These are phyloP conservation scores for Pisolithus sp. DNA, from an alignment of 768 basidiomycete species.

Conservation along the genomic window DNA sequence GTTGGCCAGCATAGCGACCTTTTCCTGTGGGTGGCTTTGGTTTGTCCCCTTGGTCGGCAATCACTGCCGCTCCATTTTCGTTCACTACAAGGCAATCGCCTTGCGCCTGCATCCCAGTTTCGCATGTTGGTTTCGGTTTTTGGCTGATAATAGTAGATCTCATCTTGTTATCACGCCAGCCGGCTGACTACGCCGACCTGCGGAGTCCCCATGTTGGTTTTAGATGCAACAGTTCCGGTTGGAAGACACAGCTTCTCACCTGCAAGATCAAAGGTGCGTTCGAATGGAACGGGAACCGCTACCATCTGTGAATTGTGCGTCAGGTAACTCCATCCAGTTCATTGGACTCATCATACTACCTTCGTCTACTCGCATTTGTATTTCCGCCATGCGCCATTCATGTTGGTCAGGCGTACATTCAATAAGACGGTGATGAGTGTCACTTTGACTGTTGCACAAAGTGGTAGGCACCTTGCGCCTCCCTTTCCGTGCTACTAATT, in stretches of 20 bases:
- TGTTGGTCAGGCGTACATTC: too few species aligned
- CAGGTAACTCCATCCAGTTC: too few species aligned
- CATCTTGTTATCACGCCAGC: neutral
- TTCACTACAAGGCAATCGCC: neutral
- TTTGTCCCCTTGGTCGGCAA: neutral
- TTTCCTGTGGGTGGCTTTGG: neutral
- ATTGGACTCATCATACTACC: too few species aligned
- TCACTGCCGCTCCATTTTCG: neutral
- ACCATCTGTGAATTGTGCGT: neutral
- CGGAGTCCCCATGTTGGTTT: neutral
- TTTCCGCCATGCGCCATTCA: too few species aligned
- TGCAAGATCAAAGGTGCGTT: too few species aligned
- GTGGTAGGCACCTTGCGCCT: neutral
- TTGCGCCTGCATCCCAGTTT: neutral
- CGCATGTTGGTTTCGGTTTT: neutral
- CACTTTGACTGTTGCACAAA: neutral
- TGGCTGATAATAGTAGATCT: neutral
- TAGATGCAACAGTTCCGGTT: neutral
- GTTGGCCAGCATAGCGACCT: neutral
- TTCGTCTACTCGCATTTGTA: too few species aligned
- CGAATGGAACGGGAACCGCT: too few species aligned
- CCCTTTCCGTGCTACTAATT: neutral
- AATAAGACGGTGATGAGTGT: neutral
- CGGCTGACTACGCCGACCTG: too few species aligned
- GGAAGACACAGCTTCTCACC: too few species aligned